Evolutionary conservation across 108 stramenopile species (phyloP).

Genomic region (Conticribra guillardii): DNA sequence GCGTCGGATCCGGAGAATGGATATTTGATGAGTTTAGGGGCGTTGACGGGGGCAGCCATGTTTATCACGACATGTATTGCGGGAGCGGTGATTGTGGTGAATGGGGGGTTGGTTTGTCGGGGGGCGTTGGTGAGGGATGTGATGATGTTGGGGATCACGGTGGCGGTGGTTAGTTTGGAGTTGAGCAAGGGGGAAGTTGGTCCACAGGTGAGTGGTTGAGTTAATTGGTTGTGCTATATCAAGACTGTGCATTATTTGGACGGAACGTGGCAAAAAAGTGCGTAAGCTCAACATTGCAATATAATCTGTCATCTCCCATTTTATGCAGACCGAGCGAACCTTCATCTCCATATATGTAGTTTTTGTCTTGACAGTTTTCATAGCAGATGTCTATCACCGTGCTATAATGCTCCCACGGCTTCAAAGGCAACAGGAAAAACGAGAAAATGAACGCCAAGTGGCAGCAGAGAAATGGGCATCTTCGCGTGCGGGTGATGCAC

Average conservation of each 20-base stretch:
- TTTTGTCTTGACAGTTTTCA: conserved; percentile 79
- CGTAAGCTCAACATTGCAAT: too few species aligned
- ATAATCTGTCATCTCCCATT: not conserved
- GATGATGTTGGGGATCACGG: conserved; percentile 62
- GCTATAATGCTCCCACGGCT: conserved; percentile 80
- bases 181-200: conserved; percentile 62
- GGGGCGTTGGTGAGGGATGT: conserved; percentile 89
- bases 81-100: conserved; percentile 77
- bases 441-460: conserved; percentile 51
- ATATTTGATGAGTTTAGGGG: conserved; percentile 85
- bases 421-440: conserved; percentile 24
- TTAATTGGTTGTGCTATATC: not conserved
- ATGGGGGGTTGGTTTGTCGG: conserved; percentile 79
- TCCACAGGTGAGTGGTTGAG: conserved; percentile 44
- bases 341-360: conserved; percentile 61
- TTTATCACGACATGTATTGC: conserved; percentile 87
- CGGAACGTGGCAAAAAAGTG: too few species aligned
- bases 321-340: conserved; percentile 19
- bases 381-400: conserved; percentile 89
- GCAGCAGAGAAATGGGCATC: conserved; percentile 41
- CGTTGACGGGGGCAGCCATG: conserved; percentile 95
- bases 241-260: not conserved
- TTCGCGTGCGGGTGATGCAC: conserved; percentile 33
- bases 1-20: conserved; percentile 72
- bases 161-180: conserved; percentile 60